Base-by-base conservation (phyloP, 441 rosid genomes). In the Pelargonium fulgidum region DNA sequence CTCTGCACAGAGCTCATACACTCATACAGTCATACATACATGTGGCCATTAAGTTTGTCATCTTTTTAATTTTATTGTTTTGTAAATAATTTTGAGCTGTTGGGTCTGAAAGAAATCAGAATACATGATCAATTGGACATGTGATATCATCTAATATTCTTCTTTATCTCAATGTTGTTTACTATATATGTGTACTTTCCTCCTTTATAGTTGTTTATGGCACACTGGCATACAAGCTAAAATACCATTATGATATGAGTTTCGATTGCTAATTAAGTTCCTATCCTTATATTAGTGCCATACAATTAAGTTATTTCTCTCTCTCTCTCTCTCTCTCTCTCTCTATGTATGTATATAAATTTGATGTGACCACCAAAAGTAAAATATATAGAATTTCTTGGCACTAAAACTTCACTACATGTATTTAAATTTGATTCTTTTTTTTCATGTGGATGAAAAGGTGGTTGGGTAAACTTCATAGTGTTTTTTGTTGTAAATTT, bases 401-500 rank as follows among this genome's bases (percentile, higher is more conserved):
- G 41, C 41, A 36, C 41, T 36, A 36, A 36, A 36, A 36, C 41
- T 36, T 36, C 41, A 36, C 8, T 36, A 36, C 8, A 6, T 36
- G 7, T 36, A 5, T 36, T 36, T 36, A 36, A 36, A 36, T 36
- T 36, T 36, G 7, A 5, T 36, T 36, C 6, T 36, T 33, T 3
- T 26, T 58, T 56, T 59, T 59, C n/a, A 9, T 20, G 63, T 20
- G 22, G 63, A 59, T 59, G 62, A 7, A 56, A 56, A 56, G 62
- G 9, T 19, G 20, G 63, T 59, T 20, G 33, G 11, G 33, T 29
- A 22, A 17, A 13, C 33, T 59, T 59, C 33, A 58, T 0, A 1
- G 0, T 44, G 1, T 44, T 44, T 44, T 2, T 41, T 29, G 3
- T 36, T 36, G 8, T 36, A 36, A 36, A 5, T 36, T 36, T 5